These are phyloP conservation scores for Nannochloropsis salina DNA, from an alignment of 108 stramenopile species.

Conservation along the genomic window DNA sequence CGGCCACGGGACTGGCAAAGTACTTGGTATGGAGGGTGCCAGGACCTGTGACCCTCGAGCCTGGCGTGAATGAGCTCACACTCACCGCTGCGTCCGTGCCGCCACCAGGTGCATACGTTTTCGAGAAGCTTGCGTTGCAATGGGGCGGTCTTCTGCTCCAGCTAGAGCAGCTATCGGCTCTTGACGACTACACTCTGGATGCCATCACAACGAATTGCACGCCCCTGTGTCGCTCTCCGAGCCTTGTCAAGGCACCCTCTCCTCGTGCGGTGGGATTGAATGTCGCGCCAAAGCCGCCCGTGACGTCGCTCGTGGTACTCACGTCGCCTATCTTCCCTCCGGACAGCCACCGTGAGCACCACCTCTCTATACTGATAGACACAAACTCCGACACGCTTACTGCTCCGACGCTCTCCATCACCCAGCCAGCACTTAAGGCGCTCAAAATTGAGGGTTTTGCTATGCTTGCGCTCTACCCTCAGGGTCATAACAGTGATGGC, in stretches of 20 bases:
- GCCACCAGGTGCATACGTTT: slow-evolving; percentile 3
- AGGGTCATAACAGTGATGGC: neutral
- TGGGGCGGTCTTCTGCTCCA: neutral
- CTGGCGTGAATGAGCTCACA: neutral
- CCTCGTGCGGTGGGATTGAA: neutral
- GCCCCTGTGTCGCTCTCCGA: neutral
- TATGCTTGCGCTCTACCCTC: neutral
- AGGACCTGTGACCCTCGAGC: neutral
- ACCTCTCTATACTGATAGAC: neutral
- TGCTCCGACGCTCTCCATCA: neutral
- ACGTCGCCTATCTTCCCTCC: slow-evolving; percentile 9
- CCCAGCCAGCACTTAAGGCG: neutral
- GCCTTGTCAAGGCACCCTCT: neutral
- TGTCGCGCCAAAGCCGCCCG: neutral
- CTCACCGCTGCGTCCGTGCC: neutral
- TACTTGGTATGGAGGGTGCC: neutral
- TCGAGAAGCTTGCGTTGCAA: neutral
- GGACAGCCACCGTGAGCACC: slow-evolving; percentile 9
- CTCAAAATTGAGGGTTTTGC: neutral
- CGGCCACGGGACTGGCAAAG: neutral
- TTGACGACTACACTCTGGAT: neutral
- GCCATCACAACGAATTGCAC: neutral
- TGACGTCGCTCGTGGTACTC: neutral
- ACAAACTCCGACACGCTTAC: neutral
- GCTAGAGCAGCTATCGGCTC: neutral